phyloP scores from a whole-genome alignment of 805 yeast species.

The Metahyphopichia silvanorum region DNA sequence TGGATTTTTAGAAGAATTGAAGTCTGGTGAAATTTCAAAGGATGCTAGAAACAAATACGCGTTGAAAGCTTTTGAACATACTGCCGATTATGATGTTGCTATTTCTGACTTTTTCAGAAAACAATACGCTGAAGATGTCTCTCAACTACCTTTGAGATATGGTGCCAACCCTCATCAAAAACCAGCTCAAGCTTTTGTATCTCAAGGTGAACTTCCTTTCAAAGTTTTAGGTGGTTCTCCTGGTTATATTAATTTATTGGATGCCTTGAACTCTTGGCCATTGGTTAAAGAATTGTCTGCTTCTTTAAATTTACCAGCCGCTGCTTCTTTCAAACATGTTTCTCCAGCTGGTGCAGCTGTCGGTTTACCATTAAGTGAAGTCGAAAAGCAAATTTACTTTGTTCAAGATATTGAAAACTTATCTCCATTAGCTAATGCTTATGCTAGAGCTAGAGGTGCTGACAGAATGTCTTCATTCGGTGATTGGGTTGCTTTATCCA shows the following conservation, averaged over 20 bases:
- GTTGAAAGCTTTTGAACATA: conserved; percentile 95
- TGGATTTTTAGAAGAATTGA: conserved; percentile 77
- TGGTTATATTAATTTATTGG: conserved; percentile 94
- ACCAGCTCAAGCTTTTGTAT: conserved; percentile 95
- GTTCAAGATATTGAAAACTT: conserved; percentile 92
- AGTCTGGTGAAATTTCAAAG: conserved; percentile 65
- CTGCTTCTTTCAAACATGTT: conserved; percentile 98
- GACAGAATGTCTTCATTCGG: conserved; percentile 99
- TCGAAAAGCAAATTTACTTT: conserved; percentile 93
- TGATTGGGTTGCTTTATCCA: conserved; percentile 95
- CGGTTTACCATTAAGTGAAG: conserved; percentile 86
- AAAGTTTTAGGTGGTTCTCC: conserved; percentile 93
- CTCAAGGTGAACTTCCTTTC: conserved; percentile 87
- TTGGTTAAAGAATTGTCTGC: conserved; percentile 95
- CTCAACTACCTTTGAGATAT: conserved; percentile 93
- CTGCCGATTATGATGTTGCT: conserved; percentile 95
- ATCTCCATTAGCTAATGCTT: conserved; percentile 96
- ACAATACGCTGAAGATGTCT: conserved; percentile 84
- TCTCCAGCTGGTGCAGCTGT: conserved; percentile 99
- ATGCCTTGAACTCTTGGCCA: conserved; percentile 98
- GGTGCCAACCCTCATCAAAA: conserved; percentile 99
- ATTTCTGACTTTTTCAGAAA: conserved; percentile 97
- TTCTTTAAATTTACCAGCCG: conserved; percentile 93
- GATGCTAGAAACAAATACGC: conserved; percentile 82
- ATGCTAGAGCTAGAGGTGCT: conserved; percentile 99